Evolutionary conservation across 2,329 filamentous ascomycete species (phyloP).

Genomic region (Colletotrichum neosansevieriae): DNA sequence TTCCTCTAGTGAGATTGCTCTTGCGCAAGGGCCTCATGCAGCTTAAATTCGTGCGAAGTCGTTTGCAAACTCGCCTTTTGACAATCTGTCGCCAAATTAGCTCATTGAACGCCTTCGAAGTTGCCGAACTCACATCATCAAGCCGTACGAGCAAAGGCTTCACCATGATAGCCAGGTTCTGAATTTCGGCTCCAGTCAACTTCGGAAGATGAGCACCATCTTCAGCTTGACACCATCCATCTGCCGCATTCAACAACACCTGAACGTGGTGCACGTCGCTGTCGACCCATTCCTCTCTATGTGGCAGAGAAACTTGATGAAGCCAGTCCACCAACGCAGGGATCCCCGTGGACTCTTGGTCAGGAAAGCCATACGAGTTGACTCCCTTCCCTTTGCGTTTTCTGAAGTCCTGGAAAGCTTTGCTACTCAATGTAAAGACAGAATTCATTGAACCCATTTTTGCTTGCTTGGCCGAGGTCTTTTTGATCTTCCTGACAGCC

Average conservation of each 20-base stretch:
- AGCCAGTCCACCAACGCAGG: constrained; percentile 28
- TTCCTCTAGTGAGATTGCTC: not conserved
- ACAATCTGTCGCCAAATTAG: not conserved
- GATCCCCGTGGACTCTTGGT: constrained; percentile 33
- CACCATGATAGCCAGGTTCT: too few species aligned
- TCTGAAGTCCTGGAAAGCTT: constrained; percentile 26
- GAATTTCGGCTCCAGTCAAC: too few species aligned
- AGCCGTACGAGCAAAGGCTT: too few species aligned
- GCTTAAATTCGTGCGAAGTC: not conserved
- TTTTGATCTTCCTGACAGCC: not conserved
- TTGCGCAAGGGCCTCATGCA: constrained; percentile 13
- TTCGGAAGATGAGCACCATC: too few species aligned
- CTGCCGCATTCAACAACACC: constrained; percentile 35
- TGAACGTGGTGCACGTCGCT: constrained; percentile 26
- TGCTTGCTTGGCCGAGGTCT: too few species aligned
- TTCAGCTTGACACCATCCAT: constrained; percentile 14
- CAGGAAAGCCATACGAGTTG: constrained; percentile 11
- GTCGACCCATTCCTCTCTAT: constrained; percentile 31
- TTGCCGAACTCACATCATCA: not conserved
- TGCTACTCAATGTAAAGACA: not conserved
- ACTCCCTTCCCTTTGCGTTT: not conserved
- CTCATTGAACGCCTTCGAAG: too few species aligned
- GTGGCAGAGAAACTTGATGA: constrained; percentile 6
- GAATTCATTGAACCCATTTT: too few species aligned
- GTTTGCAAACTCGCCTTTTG: not conserved